Evolutionary conservation across 2,329 filamentous ascomycete genomes (phyloP), one percentile per base, ranked within the genome.

Genomic region (Beauveria bassiana): DNA sequence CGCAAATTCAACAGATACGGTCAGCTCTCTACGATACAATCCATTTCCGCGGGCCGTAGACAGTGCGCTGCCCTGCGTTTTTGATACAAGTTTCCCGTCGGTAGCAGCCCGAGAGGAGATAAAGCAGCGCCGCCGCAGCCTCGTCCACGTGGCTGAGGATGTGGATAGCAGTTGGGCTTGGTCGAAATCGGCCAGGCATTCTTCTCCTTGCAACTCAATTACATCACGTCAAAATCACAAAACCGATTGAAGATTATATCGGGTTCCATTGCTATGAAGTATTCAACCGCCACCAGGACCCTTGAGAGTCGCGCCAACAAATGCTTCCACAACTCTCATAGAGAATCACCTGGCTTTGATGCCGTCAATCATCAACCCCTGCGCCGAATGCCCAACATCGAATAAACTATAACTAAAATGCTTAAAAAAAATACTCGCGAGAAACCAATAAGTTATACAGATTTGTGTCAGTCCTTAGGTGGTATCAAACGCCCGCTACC

Each of bases 181-280:
- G 38, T 34, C 20, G 38, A 51, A 24, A 43, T 43, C 43, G 51
- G 38, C 40, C 57, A 53, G 49, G 31, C 26, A 53, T 22, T 34
- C 20, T n/a, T 46, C 14, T 53, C 16, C 22, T 43, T 18, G 26
- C 46, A 20, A 18, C 6, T 14, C 7, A 12, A 7, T 16, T n/a
- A 18, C 24, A 22, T 46, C 49, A 50, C 34, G 1, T 51, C 40
- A 38, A n/a, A 26, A 55, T 43, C 38, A 16, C 9, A 3, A 43
- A 31, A 7, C 5, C 12, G 7, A 40, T 52, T 51, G 31, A 24
- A 56, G 47, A 14, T 50, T 49, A 16, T 52, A 61, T 42, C 34
- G 59, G 61, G 61, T 64, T 57, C 63, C 58, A 64, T 63, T 63
- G 50, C 49, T 60, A 60, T 52, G 14, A 45, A 52, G 14, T 7